These are phyloP conservation scores for Castanea crenata DNA, from an alignment of 306 rosid genomes.

Conservation along the genomic window DNA sequence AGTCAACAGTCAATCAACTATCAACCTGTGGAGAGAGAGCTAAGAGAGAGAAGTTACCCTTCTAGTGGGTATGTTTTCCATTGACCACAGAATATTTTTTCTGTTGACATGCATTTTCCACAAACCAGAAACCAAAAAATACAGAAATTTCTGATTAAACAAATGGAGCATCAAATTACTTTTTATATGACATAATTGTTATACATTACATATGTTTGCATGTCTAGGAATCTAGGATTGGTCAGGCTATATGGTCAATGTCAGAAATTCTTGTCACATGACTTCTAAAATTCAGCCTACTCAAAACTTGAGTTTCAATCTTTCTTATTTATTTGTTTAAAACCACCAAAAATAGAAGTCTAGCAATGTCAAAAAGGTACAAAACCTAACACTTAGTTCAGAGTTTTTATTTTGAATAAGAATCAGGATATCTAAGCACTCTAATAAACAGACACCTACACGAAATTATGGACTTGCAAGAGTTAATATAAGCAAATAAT, in stretches of 20 bases:
- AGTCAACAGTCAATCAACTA: too few species aligned
- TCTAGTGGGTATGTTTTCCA: too few species aligned
- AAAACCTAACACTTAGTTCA: neutral
- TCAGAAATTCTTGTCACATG: neutral
- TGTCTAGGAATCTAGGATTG: neutral
- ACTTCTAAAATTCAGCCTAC: neutral
- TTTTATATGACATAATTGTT: neutral
- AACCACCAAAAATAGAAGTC: neutral
- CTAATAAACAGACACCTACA: neutral
- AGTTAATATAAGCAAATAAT: neutral
- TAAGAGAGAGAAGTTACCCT: too few species aligned
- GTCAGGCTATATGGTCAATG: too few species aligned
- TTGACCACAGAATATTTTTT: too few species aligned
- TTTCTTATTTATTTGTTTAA: neutral
- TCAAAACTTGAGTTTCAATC: neutral
- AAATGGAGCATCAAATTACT: too few species aligned
- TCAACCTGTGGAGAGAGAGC: too few species aligned
- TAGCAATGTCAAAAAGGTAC: neutral
- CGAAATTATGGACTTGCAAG: neutral
- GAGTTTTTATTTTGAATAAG: neutral
- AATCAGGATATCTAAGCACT: neutral
- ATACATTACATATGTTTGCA: neutral
- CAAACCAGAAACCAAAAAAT: too few species aligned
- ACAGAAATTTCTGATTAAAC: too few species aligned
- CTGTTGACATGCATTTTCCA: too few species aligned